These are phyloP conservation scores for Fusarium coffeatum DNA, from an alignment of 2,329 filamentous ascomycete genomes.

Conservation along the genomic window DNA sequence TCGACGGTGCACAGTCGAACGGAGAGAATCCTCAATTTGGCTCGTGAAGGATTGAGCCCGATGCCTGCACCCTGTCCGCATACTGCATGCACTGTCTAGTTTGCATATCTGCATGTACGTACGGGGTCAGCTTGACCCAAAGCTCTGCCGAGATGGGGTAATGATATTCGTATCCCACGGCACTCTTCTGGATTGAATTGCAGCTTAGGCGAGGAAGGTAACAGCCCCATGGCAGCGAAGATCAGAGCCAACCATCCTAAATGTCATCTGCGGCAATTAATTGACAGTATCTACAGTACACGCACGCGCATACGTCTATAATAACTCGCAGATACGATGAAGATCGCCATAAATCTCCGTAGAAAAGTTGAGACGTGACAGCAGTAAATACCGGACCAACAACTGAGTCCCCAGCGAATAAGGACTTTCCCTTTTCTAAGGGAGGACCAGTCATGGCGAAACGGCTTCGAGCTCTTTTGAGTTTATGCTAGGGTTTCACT, in stretches of 20 bases:
- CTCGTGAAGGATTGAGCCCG: background rate
- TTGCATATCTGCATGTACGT: background rate
- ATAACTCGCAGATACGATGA: background rate
- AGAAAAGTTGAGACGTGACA: slow-evolving; percentile 9
- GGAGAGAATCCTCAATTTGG: slow-evolving; percentile 14
- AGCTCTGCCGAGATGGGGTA: background rate
- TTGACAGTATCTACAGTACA: background rate
- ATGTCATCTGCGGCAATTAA: slow-evolving; percentile 10
- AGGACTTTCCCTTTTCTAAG: background rate
- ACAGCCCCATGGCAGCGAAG: background rate
- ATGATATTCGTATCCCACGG: background rate
- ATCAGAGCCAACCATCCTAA: background rate
- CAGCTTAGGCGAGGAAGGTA: background rate
- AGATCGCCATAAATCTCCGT: slow-evolving; percentile 14
- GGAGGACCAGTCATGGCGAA: background rate
- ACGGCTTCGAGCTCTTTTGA: slow-evolving; percentile 13
- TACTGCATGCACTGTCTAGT: slow-evolving; percentile 3
- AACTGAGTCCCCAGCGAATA: slow-evolving; percentile 1
- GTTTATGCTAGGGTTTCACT: slow-evolving; percentile 14
- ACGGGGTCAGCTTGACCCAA: background rate
- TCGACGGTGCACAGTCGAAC: slow-evolving; percentile 9
- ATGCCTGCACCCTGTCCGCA: slow-evolving; percentile 3
- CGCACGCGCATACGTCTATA: background rate
- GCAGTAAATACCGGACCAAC: background rate
- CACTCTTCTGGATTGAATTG: background rate